phyloP scores from a whole-genome alignment of 225 moss, liverwort and hornwort species.

The Bryum argenteum region DNA sequence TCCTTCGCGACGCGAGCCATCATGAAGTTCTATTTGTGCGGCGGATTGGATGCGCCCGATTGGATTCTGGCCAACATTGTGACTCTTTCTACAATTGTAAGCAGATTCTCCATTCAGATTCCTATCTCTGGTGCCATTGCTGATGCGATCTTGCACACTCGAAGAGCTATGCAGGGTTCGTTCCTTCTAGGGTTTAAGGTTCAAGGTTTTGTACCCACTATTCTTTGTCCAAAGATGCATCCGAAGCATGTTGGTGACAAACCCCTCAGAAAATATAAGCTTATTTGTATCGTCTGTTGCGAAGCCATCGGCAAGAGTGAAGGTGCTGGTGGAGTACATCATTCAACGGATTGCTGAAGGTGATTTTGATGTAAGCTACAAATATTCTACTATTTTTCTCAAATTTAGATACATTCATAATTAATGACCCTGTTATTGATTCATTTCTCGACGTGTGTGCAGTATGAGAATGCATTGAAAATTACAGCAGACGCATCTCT shows the following conservation, averaged over 20 bases:
- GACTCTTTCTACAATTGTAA: slow-evolving; percentile 68
- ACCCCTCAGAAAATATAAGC: not conserved
- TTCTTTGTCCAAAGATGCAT: not conserved
- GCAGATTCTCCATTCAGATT: not conserved
- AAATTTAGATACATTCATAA: not conserved
- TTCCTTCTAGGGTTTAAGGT: too few relatives aligned
- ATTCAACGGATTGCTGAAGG: slow-evolving; percentile 72
- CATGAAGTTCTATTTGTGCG: slow-evolving; percentile 89
- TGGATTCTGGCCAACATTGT: slow-evolving; percentile 93
- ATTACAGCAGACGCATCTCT: slow-evolving; percentile 68
- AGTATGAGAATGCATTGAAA: slow-evolving; percentile 86
- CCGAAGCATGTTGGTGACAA: not conserved
- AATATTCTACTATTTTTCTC: not conserved
- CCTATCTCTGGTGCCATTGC: not conserved
- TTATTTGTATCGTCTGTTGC: slow-evolving; percentile 24
- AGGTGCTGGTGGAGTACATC: slow-evolving; percentile 69
- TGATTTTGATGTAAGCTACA: slow-evolving; percentile 63
- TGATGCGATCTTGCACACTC: not conserved
- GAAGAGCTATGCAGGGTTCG: slow-evolving; percentile 7
- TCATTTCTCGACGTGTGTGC: slow-evolving; percentile 38
- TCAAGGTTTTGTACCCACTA: too few relatives aligned
- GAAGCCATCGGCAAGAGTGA: slow-evolving; percentile 74
- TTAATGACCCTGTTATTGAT: not conserved
- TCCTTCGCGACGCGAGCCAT: slow-evolving; percentile 4
- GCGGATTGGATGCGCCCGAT: slow-evolving; percentile 88